Evolutionary conservation across 2,329 filamentous ascomycete species (phyloP), one percentile per base, ranked within the genome.

Genomic region (Xylaria sp.): DNA sequence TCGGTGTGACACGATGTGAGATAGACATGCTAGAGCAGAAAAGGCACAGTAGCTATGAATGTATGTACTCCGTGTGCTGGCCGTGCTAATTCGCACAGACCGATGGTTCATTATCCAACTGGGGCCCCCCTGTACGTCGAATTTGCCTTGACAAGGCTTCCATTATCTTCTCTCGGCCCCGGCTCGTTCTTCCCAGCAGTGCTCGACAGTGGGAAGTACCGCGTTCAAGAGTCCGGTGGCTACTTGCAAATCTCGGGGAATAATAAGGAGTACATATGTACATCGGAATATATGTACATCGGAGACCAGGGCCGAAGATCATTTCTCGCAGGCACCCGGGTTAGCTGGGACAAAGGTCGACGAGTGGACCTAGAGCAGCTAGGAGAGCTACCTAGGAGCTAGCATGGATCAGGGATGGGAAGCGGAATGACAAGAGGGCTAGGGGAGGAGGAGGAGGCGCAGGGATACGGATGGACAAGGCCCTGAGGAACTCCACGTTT

Each of bases 161-260:
- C n/a, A n/a, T n/a, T n/a, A n/a, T n/a, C n/a, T n/a, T n/a, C n/a
- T n/a, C n/a, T n/a, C n/a, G n/a, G n/a, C 52, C 48, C 42, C 37
- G 45, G 46, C 48, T 24, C 56, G 52, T 53, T 49, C 47, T 56
- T 40, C 51, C 52, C 56, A 53, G 55, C 49, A 50, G 37, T 47
- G 43, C 20, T 41, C 38, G 21, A 38, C 39, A 37, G 26, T 52
- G 43, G 50, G 47, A n/a, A 57, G 52, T 53, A 50, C 49, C 50
- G 54, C 48, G 58, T 60, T 59, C 55, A 52, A 54, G 26, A 51
- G 41, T 42, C 47, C 38, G 43, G 22, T 42, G 38, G 39, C 54
- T 49, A 29, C 38, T 57, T 44, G 54, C 52, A 59, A 61, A 63
- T 61, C 57, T 64, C 62, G 63, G 61, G 62, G 52, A 63, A 66